Percentiles rank a stretch among this genome's conserved stretches.
Evolutionary conservation across 495 filamentous ascomycete species (phyloP).

Genomic region (Barbatosphaeria neglecta): DNA sequence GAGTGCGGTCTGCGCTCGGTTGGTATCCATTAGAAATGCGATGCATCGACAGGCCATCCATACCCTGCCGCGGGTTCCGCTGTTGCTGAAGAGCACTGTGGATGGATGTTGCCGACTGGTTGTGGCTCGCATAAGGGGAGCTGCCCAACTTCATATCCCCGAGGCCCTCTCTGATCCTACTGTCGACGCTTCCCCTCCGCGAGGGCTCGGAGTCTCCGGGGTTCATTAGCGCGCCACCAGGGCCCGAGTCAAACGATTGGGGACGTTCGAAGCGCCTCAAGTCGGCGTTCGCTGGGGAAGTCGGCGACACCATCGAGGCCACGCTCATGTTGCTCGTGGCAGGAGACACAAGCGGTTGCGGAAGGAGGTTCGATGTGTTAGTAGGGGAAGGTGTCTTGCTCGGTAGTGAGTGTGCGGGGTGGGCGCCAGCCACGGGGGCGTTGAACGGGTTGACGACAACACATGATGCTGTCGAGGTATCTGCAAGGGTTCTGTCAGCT

Average conservation of each 20-base stretch:
- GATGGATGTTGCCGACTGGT: conserved; percentile 67
- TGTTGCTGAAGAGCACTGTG: conserved; percentile 40
- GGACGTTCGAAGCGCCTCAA: conserved; percentile 30
- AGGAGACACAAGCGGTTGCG: conserved; percentile 35
- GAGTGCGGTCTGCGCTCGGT: conserved; percentile 41
- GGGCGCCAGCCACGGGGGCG: conserved; percentile 23
- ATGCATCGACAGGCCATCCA: conserved; percentile 33
- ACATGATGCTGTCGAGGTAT: conserved; percentile 39
- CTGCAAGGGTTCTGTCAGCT: conserved; percentile 17
- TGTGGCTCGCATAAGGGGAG: conserved; percentile 63
- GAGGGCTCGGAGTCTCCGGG: conserved; percentile 30
- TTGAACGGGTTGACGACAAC: conserved; percentile 27
- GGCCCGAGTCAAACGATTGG: conserved; percentile 31
- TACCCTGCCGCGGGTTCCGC: conserved; percentile 32
- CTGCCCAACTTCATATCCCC: conserved; percentile 54
- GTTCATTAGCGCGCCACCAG: conserved; percentile 14
- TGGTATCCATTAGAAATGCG: conserved; percentile 56
- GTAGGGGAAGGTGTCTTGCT: conserved; percentile 45
- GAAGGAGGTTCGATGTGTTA: conserved; percentile 24
- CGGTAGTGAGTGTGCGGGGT: conserved; percentile 27
- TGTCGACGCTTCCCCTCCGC: conserved; percentile 68
- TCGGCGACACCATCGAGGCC: conserved; percentile 45
- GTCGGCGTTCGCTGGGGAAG: conserved; percentile 24
- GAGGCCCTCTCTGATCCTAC: conserved; percentile 60
- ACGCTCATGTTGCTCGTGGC: conserved; percentile 41